phyloP scores from a whole-genome alignment of 345 rosid genomes.

The Dovyalis caffra region DNA sequence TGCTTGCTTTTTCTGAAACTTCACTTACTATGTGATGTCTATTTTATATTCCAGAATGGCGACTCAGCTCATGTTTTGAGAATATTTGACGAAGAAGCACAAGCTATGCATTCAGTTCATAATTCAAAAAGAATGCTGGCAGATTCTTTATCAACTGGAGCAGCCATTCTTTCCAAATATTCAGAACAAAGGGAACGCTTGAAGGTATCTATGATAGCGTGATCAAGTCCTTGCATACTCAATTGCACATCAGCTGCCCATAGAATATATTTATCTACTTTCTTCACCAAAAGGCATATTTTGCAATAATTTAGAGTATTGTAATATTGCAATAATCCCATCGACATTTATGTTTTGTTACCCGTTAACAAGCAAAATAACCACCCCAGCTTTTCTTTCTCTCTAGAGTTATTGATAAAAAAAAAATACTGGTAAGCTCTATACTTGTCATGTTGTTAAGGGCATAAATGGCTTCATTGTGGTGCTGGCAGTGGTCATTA shows the following conservation, averaged over 20 bases:
- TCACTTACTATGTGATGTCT: neutral
- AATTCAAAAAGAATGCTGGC: constrained; percentile 81
- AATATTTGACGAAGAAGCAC: constrained; percentile 87
- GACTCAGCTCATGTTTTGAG: constrained; percentile 81
- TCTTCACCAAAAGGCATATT: neutral
- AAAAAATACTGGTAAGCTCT: no score
- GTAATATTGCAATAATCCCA: neutral
- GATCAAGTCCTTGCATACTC: neutral
- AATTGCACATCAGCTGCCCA: neutral
- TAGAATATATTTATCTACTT: neutral
- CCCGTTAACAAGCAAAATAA: no score
- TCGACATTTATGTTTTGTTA: neutral
- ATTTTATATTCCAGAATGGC: constrained; percentile 51
- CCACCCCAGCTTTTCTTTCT: no score
- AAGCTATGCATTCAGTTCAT: constrained; percentile 79
- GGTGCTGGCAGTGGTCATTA: no score
- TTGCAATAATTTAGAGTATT: neutral
- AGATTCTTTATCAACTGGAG: constrained; percentile 77
- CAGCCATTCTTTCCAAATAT: constrained; percentile 79
- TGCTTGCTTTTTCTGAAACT: neutral
- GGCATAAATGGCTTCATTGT: no score
- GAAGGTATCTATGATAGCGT: constrained; percentile 49
- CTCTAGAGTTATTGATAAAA: no score
- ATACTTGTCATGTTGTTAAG: no score
- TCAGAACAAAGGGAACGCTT: constrained; percentile 88